Base-by-base conservation (phyloP, 257 asterid species). In the Craterostigma plantagineum region DNA sequence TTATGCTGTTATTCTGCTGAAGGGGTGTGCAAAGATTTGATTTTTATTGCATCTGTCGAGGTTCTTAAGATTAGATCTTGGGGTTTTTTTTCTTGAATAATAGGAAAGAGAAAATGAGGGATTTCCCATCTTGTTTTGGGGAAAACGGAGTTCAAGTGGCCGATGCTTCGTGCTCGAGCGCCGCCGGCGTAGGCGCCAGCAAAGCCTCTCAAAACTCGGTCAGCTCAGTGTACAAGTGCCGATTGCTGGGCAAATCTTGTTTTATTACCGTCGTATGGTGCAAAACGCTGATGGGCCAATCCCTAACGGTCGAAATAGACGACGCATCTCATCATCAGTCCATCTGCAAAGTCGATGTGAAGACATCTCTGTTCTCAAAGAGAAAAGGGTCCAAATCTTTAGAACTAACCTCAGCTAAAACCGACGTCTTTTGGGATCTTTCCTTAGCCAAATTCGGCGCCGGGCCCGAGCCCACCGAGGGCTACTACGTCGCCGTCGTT, bases 141-240 rank as follows among this genome's bases (percentile, higher is more conserved):
- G 75, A 68, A 50, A 68, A 60, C 50, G 71, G 68, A 15, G 71
- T 68, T 49, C 68, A 63, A 50, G 68, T 68, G 37, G 75, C 71
- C 16, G 68, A 63, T 40, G 43, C 49, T 27, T 50, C 65, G 14
- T 57, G 55, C 44, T 53, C 73, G 33, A 61, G 17, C 47, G 27
- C 27, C 0, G 39, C 17, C 8, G 8, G 9, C 6, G 30, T 23
- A 23, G 30, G n/a, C n/a, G 30, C 30, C 7, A 46, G 33, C 12
- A 51, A 35, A 34, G 55, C 48, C 14, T 34, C 61, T 4, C 73
- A 66, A 44, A 66, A 62, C 55, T n/a, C 23, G 30, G 73, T 66
- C 4, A 55, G 54, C 11, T 43, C 63, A 34, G 51, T 66, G 16
- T 58, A 62, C 34, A 46, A 48, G 34, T 67, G 67, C 52, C 59